Evolutionary conservation across 805 yeast genomes (phyloP).

Genomic region (Zygosaccharomyces bailii): DNA sequence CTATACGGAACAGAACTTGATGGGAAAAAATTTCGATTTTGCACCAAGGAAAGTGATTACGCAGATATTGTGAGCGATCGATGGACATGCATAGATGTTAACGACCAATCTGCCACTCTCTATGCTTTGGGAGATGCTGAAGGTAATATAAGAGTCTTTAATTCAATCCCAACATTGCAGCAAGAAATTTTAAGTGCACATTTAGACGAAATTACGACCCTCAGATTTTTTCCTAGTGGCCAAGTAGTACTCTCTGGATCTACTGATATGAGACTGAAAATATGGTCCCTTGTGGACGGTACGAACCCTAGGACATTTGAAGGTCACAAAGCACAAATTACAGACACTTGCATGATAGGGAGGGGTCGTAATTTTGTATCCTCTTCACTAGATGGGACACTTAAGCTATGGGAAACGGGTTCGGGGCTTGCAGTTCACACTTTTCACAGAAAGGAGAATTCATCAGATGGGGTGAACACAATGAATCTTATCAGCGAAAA

Average conservation of each 20-base stretch:
- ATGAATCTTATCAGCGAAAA: constrained; percentile 16
- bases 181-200: constrained; percentile 44
- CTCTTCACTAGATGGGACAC: constrained; percentile 51
- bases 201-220: constrained; percentile 42
- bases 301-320: constrained; percentile 47
- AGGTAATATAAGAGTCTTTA: constrained; percentile 35
- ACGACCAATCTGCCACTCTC: constrained; percentile 26
- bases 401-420: constrained; percentile 70
- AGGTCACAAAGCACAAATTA: constrained; percentile 49
- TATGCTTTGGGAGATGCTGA: constrained; percentile 36
- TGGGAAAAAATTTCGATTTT: constrained; percentile 16
- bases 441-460: constrained; percentile 38
- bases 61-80: constrained; percentile 8
- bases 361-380: constrained; percentile 66
- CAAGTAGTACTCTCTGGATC: constrained; percentile 59
- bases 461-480: constrained; percentile 38
- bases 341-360: constrained; percentile 52
- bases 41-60: constrained; percentile 12
- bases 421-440: constrained; percentile 44
- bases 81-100: constrained; percentile 38
- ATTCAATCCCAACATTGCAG: constrained; percentile 15
- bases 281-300: constrained; percentile 56
- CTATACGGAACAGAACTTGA: constrained; percentile 18
- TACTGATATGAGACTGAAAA: constrained; percentile 52
- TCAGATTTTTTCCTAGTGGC: constrained; percentile 60